These are phyloP conservation scores for Knufia fluminis DNA, from an alignment of 2,329 filamentous ascomycete species.

Conservation along the genomic window DNA sequence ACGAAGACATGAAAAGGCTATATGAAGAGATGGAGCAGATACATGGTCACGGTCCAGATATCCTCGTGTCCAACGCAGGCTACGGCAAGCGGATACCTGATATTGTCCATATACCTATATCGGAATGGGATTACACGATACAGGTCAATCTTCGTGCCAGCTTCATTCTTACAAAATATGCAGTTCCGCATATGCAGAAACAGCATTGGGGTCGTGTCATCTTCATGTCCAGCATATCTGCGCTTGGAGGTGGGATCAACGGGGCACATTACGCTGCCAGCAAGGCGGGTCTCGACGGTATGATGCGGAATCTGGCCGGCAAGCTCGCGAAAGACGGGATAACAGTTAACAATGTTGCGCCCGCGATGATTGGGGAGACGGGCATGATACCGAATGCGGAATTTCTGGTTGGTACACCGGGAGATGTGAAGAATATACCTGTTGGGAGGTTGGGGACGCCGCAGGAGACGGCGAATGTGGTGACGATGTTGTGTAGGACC, in stretches of 20 bases:
- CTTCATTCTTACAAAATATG: constrained; percentile 53
- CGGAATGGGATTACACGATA: constrained; percentile 56
- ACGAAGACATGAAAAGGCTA: constrained; percentile 45
- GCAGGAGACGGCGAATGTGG: constrained; percentile 52
- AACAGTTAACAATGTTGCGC: constrained; percentile 59
- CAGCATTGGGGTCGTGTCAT: constrained; percentile 56
- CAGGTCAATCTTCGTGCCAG: constrained; percentile 54
- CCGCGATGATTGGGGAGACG: constrained; percentile 58
- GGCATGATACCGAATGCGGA: constrained; percentile 54
- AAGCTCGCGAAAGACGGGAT: constrained; percentile 53
- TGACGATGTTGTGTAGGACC: constrained; percentile 52
- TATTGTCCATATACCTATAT: constrained; percentile 51
- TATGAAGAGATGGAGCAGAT: constrained; percentile 45
- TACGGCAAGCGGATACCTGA: constrained; percentile 52
- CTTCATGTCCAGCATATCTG: constrained; percentile 56
- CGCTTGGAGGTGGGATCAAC: constrained; percentile 55
- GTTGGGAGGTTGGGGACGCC: constrained; percentile 49
- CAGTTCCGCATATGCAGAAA: constrained; percentile 51
- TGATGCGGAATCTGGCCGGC: constrained; percentile 56
- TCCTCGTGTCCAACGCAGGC: constrained; percentile 58
- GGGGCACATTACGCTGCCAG: constrained; percentile 47
- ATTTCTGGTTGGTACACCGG: constrained; percentile 43
- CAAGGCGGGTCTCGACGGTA: constrained; percentile 53
- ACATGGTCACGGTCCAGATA: constrained; percentile 50
- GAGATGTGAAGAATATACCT: constrained; percentile 52